phyloP scores from a whole-genome alignment of 192 early-diverging fungal species.

The Coemansia erecta region DNA sequence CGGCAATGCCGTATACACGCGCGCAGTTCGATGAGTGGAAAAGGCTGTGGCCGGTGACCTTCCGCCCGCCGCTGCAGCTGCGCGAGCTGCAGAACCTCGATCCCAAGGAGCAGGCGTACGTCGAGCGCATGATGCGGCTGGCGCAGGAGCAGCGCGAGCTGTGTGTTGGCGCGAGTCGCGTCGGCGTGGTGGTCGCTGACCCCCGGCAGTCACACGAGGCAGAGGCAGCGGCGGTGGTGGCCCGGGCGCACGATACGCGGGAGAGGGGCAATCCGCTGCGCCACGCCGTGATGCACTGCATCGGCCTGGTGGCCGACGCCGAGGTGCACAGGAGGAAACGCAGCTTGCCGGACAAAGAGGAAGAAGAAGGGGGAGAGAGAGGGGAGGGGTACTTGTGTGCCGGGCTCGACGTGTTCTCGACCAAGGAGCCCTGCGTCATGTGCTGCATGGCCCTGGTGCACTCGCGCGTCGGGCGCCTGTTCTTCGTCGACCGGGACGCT shows the following conservation, averaged over 20 bases:
- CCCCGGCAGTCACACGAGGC: too few relatives aligned
- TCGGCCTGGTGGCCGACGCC: conserved; percentile 59
- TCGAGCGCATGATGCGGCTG: conserved; percentile 11
- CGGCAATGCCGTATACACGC: conserved; percentile 61
- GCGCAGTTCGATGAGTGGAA: conserved; percentile 80
- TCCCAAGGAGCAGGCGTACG: conserved; percentile 20
- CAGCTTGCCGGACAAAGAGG: too few relatives aligned
- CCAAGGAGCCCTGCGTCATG: conserved; percentile 88
- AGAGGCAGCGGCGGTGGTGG: too few relatives aligned
- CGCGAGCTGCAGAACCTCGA: conserved; percentile 8
- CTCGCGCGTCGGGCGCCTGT: conserved; percentile 86
- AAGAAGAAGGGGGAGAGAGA: background rate
- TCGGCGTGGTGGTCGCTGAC: too few relatives aligned
- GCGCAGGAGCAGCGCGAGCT: conserved; percentile 53
- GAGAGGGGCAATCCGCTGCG: conserved; percentile 60
- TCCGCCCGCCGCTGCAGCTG: conserved; percentile 47
- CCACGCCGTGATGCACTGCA: conserved; percentile 81
- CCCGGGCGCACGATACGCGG: too few relatives aligned
- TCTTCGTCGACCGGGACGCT: conserved; percentile 48
- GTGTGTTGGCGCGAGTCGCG: too few relatives aligned
- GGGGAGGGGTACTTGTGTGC: conserved; percentile 71
- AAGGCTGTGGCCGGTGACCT: conserved; percentile 77
- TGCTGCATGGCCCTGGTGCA: conserved; percentile 94
- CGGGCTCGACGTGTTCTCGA: conserved; percentile 77
- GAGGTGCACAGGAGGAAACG: conserved; percentile 50